Conservation (phyloP, 805 yeast genomes). For the Metschnikowia orientalis region DNA sequence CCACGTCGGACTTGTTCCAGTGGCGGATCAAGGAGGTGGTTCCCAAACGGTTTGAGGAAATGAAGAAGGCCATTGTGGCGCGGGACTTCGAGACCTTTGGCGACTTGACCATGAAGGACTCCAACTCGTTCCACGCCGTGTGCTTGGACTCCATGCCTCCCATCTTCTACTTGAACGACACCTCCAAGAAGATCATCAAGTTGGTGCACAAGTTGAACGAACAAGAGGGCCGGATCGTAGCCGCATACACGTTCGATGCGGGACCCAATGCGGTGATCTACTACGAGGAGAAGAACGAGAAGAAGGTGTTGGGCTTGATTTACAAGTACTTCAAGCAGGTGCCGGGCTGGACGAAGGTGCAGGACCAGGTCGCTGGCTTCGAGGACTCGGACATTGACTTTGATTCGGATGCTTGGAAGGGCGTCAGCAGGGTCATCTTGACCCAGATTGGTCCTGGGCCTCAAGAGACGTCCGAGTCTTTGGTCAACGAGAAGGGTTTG, state of each 20-base stretch:
- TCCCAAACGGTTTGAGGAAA: constrained; percentile 76
- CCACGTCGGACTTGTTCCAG: constrained; percentile 80
- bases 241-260: constrained; percentile 97
- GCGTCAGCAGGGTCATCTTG: constrained; percentile 78
- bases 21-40: constrained; percentile 78
- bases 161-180: constrained; percentile 48
- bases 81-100: constrained; percentile 80
- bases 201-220: constrained; percentile 64
- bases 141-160: constrained; percentile 96
- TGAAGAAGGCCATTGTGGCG: constrained; percentile 71
- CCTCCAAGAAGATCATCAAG: constrained; percentile 20
- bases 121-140: constrained; percentile 97
- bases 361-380: constrained; percentile 14
- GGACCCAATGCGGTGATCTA: constrained; percentile 98
- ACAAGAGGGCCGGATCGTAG: constrained; percentile 60
- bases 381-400: constrained; percentile 32
- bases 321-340: constrained; percentile 54
- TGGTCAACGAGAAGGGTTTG: constrained; percentile 56
- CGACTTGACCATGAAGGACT: constrained; percentile 90
- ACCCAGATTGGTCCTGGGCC: constrained; percentile 92
- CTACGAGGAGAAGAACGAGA: constrained; percentile 73
- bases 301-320: constrained; percentile 66
- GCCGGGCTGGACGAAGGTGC: constrained; percentile 60
- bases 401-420: constrained; percentile 53
- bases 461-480: constrained; percentile 48